These are phyloP conservation scores for Aegilops bicornis DNA, from an alignment of 176 grass and related monocot species.

Conservation along the genomic window DNA sequence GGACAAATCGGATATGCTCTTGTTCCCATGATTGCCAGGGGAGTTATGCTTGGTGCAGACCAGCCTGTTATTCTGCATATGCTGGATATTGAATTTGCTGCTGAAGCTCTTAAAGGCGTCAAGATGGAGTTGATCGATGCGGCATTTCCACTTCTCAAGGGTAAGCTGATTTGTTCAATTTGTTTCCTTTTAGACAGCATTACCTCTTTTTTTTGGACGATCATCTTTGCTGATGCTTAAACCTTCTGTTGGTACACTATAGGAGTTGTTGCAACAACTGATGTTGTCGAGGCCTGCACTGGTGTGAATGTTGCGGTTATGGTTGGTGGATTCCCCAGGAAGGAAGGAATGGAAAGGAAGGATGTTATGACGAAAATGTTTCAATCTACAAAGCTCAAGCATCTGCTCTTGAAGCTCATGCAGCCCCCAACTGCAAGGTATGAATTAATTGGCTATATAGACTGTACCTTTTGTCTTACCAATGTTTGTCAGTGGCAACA, in stretches of 20 bases:
- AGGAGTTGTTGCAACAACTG: constrained; percentile 97
- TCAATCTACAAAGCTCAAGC: constrained; percentile 98
- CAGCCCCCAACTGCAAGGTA: constrained; percentile 94
- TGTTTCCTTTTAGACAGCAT: background rate
- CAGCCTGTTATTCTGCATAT: constrained; percentile 99
- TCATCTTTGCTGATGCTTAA: constrained; percentile 1
- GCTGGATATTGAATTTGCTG: constrained; percentile 88
- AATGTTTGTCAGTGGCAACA: background rate
- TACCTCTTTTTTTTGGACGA: background rate
- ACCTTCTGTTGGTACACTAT: constrained; percentile 29
- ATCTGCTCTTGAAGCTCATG: constrained; percentile 84
- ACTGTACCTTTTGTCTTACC: background rate
- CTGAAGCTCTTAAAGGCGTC: constrained; percentile 85
- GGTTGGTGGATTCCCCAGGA: constrained; percentile 98
- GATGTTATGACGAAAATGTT: constrained; percentile 99
- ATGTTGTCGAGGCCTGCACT: constrained; percentile 91
- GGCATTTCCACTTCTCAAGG: constrained; percentile 94
- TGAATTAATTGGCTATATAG: background rate
- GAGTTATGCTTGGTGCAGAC: constrained; percentile 81
- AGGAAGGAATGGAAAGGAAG: constrained; percentile 98
- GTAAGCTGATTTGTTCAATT: constrained; percentile 23
- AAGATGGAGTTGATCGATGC: constrained; percentile 99
- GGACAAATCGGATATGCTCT: constrained; percentile 99
- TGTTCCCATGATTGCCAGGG: constrained; percentile 96
- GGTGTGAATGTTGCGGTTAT: constrained; percentile 93